Conservation (phyloP, 225 moss, liverwort and hornwort genomes). For the Physcomitrellopsis africana region DNA sequence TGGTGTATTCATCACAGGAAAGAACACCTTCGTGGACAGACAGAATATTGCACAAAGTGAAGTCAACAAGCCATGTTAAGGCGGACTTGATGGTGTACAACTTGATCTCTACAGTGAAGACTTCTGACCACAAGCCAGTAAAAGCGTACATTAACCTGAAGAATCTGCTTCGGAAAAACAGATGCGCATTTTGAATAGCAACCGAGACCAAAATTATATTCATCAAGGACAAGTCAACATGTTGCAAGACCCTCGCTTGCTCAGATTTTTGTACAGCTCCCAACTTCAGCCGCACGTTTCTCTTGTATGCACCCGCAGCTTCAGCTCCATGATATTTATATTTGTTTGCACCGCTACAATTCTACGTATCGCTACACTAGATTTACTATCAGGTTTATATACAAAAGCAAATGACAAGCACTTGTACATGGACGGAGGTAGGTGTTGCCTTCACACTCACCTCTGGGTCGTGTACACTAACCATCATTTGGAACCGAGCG, state of each 20-base stretch:
- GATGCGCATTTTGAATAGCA: constrained; percentile 20
- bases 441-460: too few species aligned
- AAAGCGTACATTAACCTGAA: constrained; percentile 62
- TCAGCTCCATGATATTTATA: too few species aligned
- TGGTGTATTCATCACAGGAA: constrained; percentile 37
- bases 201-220: neutral
- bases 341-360: too few species aligned
- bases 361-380: too few species aligned
- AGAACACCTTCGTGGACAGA: constrained; percentile 75
- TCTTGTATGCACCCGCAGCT: neutral
- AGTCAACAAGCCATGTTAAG: constrained; percentile 39
- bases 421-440: too few species aligned
- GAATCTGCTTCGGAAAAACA: constrained; percentile 30
- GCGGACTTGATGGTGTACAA: constrained; percentile 59
- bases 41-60: constrained; percentile 70
- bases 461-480: too few species aligned
- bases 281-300: neutral
- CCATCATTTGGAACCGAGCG: too few species aligned
- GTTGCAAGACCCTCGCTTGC: constrained; percentile 1
- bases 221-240: neutral
- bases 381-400: too few species aligned
- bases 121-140: constrained; percentile 81
- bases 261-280: constrained; percentile 1
- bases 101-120: constrained; percentile 59
- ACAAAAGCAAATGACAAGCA: too few species aligned